Conservation (phyloP, 2,329 filamentous ascomycete genomes). For the Microdochium trichocladiopsis region DNA sequence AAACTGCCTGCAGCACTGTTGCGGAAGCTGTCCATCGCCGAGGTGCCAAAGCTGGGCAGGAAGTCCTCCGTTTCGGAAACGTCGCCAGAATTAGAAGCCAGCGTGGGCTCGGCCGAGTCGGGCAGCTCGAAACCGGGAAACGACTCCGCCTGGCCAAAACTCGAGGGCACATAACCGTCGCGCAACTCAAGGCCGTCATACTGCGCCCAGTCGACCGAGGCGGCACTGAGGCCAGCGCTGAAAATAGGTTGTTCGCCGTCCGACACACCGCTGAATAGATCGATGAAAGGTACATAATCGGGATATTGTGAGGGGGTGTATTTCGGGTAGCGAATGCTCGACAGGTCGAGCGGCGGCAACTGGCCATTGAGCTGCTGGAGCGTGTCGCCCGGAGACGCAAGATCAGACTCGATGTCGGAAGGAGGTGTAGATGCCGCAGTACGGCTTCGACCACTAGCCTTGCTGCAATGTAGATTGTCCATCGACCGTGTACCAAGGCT, state of each 20-base stretch:
- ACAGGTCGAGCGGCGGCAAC: constrained; percentile 52
- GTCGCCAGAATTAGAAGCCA: constrained; percentile 56
- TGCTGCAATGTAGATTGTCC: constrained; percentile 34
- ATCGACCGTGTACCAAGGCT: constrained; percentile 38
- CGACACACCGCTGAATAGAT: constrained; percentile 42
- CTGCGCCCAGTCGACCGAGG: constrained; percentile 46
- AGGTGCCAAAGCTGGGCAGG: constrained; percentile 30
- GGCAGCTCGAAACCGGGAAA: constrained; percentile 41
- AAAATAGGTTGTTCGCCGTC: constrained; percentile 52
- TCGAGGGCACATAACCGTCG: constrained; percentile 20
- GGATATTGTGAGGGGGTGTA: constrained; percentile 22
- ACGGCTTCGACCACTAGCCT: constrained; percentile 25
- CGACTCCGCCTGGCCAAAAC: constrained; percentile 22
- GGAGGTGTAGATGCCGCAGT: constrained; percentile 25
- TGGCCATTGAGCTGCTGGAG: constrained; percentile 45
- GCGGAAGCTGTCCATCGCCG: constrained; percentile 39
- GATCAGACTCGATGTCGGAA: constrained; percentile 49
- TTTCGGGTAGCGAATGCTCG: constrained; percentile 43
- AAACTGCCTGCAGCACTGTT: constrained; percentile 40
- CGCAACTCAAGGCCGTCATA: constrained; percentile 42
- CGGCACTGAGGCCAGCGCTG: constrained; percentile 53
- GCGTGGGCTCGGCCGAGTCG: constrained; percentile 42
- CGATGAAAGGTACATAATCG: constrained; percentile 31
- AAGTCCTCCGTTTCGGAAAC: constrained; percentile 61
- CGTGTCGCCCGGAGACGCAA: constrained; percentile 46